Evolutionary conservation across 176 grass and related monocot species (phyloP).

Genomic region (barley (Hordeum vulgare)): MorexV3_pseudomolecules_assembly NC_058518.1:304612309-304612808

Average conservation of each 20-base stretch:
- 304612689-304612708: too few relatives aligned
- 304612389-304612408: slow-evolving; percentile 7
- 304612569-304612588: too few relatives aligned
- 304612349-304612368: slow-evolving; percentile 53
- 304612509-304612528: not conserved
- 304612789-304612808: too few relatives aligned
- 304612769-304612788: too few relatives aligned
- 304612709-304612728: too few relatives aligned
- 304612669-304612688: too few relatives aligned
- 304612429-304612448: not conserved
- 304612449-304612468: not conserved
- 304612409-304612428: not conserved
- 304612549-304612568: not conserved
- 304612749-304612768: too few relatives aligned
- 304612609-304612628: too few relatives aligned
- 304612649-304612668: too few relatives aligned
- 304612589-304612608: too few relatives aligned
- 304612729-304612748: too few relatives aligned
- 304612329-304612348: slow-evolving; percentile 64
- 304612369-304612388: slow-evolving; percentile 58
- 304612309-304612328: slow-evolving; percentile 56
- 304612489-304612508: not conserved
- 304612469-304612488: not conserved
- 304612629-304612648: too few relatives aligned
- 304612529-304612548: not conserved